phyloP scores from a whole-genome alignment of 2,329 filamentous ascomycete species.

The Trichoderma harzianum region DNA sequence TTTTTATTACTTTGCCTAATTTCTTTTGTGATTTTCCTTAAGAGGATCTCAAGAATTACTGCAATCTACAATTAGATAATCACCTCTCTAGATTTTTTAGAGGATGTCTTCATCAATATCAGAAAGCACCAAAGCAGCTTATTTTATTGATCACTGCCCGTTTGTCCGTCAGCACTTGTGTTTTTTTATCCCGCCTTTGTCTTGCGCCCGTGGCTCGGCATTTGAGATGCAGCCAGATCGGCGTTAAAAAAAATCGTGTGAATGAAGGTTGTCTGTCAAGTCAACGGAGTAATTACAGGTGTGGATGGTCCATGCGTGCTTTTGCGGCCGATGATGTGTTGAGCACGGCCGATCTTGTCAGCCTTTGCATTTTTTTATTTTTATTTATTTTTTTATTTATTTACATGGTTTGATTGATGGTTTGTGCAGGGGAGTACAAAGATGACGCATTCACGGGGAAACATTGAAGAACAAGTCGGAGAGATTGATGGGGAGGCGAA shows the following conservation, averaged over 20 bases:
- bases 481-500: not conserved
- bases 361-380: not conserved
- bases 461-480: not conserved
- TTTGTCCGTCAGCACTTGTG: not conserved
- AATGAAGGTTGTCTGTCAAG: not conserved
- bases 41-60: not conserved
- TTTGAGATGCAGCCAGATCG: not conserved
- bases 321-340: too few species aligned
- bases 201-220: not conserved
- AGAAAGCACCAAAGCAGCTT: not conserved
- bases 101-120: not conserved
- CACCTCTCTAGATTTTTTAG: not conserved
- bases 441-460: not conserved
- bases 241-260: not conserved
- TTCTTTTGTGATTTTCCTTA: not conserved
- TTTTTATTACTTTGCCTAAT: not conserved
- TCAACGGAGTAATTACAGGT: not conserved
- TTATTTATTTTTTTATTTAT: too few species aligned
- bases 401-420: not conserved
- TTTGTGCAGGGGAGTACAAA: not conserved
- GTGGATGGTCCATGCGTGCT: too few species aligned
- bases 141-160: not conserved
- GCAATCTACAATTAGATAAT: constrained; percentile 1
- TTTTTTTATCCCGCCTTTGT: not conserved
- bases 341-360: not conserved